These are phyloP conservation scores for Carex sylvatica DNA, from an alignment of 202 grass and related monocot species.

Conservation along the genomic window DNA sequence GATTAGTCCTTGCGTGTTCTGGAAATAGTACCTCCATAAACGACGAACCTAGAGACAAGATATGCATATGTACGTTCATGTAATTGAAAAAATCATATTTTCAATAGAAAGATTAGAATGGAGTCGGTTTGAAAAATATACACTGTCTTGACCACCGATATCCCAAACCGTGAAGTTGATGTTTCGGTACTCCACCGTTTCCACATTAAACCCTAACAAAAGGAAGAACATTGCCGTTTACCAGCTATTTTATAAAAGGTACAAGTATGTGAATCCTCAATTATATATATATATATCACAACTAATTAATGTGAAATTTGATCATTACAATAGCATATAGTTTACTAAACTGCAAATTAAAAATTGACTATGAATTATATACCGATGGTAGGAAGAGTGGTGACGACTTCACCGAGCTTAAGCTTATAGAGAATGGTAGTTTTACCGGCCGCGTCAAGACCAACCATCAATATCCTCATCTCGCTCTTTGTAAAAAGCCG, in stretches of 20 bases:
- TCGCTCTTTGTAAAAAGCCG: constrained; percentile 24
- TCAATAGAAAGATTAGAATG: not conserved
- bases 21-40: constrained; percentile 36
- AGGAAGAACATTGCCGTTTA: not conserved
- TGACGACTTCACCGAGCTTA: constrained; percentile 40
- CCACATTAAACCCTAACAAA: constrained; percentile 38
- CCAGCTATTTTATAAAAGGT: not conserved
- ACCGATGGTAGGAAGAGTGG: constrained; percentile 38
- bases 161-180: constrained; percentile 57
- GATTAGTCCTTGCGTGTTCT: constrained; percentile 34
- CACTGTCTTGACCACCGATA: constrained; percentile 40
- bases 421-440: constrained; percentile 43
- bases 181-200: constrained; percentile 44
- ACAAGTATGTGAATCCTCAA: not conserved
- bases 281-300: not conserved
- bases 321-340: not conserved
- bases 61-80: not conserved
- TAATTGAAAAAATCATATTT: not conserved
- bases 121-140: constrained; percentile 3
- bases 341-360: not conserved
- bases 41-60: constrained; percentile 24
- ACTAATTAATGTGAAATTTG: not conserved
- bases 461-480: constrained; percentile 35
- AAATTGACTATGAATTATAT: not conserved
- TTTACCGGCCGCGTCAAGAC: constrained; percentile 38